phyloP scores from a whole-genome alignment of 2,329 filamentous ascomycete species.

The Alternaria brassicicola region DNA sequence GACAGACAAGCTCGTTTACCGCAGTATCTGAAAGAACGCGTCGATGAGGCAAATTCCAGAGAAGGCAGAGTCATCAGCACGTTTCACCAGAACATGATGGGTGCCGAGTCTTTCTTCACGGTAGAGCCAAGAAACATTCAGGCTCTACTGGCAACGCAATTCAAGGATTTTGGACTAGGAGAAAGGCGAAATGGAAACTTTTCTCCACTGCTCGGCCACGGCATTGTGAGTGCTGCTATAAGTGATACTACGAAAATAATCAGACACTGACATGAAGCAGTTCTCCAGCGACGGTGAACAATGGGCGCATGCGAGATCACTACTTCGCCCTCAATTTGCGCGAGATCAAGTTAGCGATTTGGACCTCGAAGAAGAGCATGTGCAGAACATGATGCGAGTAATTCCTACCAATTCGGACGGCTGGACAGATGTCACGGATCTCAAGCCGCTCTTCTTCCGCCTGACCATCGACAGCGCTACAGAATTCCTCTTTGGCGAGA shows the following conservation, averaged over 20 bases:
- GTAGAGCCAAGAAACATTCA: constrained; percentile 55
- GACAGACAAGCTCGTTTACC: constrained; percentile 43
- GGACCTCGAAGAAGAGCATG: constrained; percentile 39
- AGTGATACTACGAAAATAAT: neutral
- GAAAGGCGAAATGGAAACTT: constrained; percentile 46
- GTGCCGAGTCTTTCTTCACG: constrained; percentile 34
- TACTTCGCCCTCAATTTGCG: constrained; percentile 47
- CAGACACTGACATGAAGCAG: constrained; percentile 15
- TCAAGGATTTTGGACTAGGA: constrained; percentile 54
- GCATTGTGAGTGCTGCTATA: constrained; percentile 37
- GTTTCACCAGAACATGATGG: constrained; percentile 28
- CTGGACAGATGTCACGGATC: constrained; percentile 39
- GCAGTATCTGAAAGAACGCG: constrained; percentile 34
- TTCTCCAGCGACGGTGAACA: constrained; percentile 39
- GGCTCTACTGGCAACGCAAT: constrained; percentile 52
- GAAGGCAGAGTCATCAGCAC: constrained; percentile 36
- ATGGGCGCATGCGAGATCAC: constrained; percentile 41
- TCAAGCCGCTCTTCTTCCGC: constrained; percentile 50
- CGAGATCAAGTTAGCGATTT: constrained; percentile 43
- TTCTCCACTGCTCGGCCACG: constrained; percentile 49
- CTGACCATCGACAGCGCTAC: constrained; percentile 49
- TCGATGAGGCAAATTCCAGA: constrained; percentile 24
- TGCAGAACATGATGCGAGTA: constrained; percentile 44
- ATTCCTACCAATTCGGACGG: constrained; percentile 25
- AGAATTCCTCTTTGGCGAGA: constrained; percentile 47